Percentiles rank a stretch among this genome's conserved stretches.
Evolutionary conservation across 2,329 filamentous ascomycete species (phyloP).

Genomic region (Aurifilum marmelostoma): DNA sequence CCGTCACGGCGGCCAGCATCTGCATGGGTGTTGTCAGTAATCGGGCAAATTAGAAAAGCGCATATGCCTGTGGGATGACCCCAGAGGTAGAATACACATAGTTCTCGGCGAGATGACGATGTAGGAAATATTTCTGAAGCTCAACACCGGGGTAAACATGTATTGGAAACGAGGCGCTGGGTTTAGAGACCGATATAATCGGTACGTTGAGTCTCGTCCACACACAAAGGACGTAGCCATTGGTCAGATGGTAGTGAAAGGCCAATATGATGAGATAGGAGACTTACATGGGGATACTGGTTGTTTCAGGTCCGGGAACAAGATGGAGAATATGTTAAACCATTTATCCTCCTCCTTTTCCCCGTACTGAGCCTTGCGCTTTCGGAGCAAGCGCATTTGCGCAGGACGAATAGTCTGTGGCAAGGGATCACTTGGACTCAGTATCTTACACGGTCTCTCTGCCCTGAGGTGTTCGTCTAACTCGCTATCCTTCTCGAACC

Average conservation of each 20-base stretch:
- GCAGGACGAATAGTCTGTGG: constrained; percentile 4
- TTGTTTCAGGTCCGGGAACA: neutral
- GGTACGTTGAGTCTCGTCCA: neutral
- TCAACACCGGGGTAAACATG: neutral
- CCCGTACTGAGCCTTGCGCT: constrained; percentile 9
- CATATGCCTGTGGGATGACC: too few species aligned
- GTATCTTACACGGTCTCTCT: constrained; percentile 7
- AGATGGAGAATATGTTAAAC: constrained; percentile 5
- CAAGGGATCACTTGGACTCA: neutral
- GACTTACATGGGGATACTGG: constrained; percentile 14
- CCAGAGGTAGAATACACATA: too few species aligned
- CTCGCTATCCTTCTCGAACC: constrained; percentile 12
- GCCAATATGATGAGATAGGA: neutral
- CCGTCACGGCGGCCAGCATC: constrained; percentile 7
- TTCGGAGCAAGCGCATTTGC: constrained; percentile 8
- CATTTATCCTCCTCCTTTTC: constrained; percentile 10
- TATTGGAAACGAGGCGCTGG: neutral
- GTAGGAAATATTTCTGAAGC: too few species aligned
- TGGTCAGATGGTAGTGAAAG: neutral
- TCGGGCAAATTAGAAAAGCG: too few species aligned
- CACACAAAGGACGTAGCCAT: neutral
- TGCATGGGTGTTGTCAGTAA: neutral
- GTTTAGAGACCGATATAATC: neutral
- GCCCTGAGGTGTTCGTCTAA: constrained; percentile 4
- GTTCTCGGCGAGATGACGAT: too few species aligned